Evolutionary conservation across 306 rosid genomes (phyloP).

Genomic region (Medicago ruthenica): DNA sequence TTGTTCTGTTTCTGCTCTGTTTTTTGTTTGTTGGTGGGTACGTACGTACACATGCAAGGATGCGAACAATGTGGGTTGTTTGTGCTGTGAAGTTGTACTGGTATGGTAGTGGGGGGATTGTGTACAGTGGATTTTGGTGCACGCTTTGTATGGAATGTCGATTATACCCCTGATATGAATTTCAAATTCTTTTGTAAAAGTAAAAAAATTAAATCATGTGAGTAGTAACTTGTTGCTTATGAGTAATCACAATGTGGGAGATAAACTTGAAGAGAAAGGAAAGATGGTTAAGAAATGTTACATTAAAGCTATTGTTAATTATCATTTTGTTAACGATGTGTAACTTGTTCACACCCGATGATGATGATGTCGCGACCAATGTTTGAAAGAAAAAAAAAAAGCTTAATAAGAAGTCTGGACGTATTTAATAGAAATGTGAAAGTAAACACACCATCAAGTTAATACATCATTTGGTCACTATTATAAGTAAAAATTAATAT

Average conservation of each 20-base stretch:
- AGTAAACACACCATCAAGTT: too few species aligned
- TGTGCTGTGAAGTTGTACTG: neutral
- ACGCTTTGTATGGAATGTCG: neutral
- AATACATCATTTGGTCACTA: too few species aligned
- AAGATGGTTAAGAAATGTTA: neutral
- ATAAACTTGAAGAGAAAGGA: neutral
- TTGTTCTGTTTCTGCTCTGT: neutral
- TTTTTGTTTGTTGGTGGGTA: neutral
- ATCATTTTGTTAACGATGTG: too few species aligned
- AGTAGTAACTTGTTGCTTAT: neutral
- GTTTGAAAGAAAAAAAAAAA: too few species aligned
- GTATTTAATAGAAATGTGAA: too few species aligned
- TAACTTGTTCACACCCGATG: too few species aligned
- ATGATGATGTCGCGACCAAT: too few species aligned
- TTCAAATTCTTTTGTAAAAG: neutral
- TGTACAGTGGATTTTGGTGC: conserved; percentile 23
- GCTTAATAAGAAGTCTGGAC: too few species aligned
- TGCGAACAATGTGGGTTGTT: neutral
- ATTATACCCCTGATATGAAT: neutral
- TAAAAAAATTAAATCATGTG: neutral
- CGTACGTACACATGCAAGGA: neutral
- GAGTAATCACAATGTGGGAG: neutral
- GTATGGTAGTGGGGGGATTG: neutral
- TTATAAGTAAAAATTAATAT: too few species aligned
- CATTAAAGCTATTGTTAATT: neutral